Base-by-base conservation (phyloP, 495 filamentous ascomycete genomes). In the Bacidia gigantensis region DNA sequence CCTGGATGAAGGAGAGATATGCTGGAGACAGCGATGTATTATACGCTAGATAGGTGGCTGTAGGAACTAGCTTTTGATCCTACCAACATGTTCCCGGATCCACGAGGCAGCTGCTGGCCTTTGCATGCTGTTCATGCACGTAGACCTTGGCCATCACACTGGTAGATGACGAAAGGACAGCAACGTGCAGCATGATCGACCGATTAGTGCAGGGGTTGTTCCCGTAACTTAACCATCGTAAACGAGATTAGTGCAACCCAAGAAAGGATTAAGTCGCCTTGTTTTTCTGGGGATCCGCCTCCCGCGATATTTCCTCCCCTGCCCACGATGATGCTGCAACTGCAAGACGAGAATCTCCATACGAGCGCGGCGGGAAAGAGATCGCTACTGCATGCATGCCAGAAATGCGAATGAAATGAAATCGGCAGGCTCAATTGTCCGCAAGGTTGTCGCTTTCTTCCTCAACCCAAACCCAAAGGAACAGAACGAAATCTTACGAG, bases 61-160 rank as follows among this genome's bases (percentile, higher is more conserved):
- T 35, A 14, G 7, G 29, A 35, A 35, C 29, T 14, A 35, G 7
- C 29, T 7, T 14, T 7, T 14, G 14, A 35, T 14, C 14, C 29
- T 7, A 7, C 7, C 29, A 5, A 35, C 29, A 7, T 7, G 5
- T 35, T 7, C 14, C 29, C 29, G 14, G 14, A 5, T 14, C 29
- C 29, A 35, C 29, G 14, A 14, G 14, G 29, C 29, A 7, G 29
- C 14, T 5, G 29, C 5, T 35, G 29, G 29, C 14, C 29, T 35
- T 35, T 35, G 29, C 29, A 35, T 44, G 41, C 17, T 44, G 41
- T 44, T 44, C 41, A 44, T 44, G 41, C 41, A 44, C 20, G 41
- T 22, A 17, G 9, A 44, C 41, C 41, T 44, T 44, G 41, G 9
- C 41, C 20, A 18, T 44, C 41, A 22, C 41, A 17, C 41, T 7